Percentiles rank a stretch among this genome's conserved stretches.
These are phyloP conservation scores for Immersiporthe knoxdaviesiana DNA, from an alignment of 2,329 filamentous ascomycete species.

Conservation along the genomic window DNA sequence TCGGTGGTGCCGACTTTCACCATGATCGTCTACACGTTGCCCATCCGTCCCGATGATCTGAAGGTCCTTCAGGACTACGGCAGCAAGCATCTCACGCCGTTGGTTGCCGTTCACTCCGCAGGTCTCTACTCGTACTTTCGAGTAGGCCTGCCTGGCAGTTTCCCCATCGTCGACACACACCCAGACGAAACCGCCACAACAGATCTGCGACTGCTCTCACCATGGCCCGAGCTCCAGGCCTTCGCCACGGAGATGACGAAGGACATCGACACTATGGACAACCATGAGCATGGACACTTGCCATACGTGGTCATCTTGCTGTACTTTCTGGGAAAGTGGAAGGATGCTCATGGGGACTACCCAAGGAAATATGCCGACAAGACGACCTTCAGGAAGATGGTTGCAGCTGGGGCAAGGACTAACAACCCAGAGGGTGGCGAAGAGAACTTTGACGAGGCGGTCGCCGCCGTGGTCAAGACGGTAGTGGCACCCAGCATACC, in stretches of 20 bases:
- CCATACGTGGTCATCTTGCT: constrained; percentile 85
- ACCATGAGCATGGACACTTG: constrained; percentile 87
- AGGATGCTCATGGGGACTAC: constrained; percentile 66
- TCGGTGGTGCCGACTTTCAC: constrained; percentile 50
- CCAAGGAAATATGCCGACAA: constrained; percentile 85
- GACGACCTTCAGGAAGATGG: constrained; percentile 73
- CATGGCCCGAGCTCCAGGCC: constrained; percentile 79
- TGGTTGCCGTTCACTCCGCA: constrained; percentile 83
- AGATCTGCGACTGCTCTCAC: constrained; percentile 80
- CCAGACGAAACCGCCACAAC: constrained; percentile 83
- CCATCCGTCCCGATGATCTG: constrained; percentile 50
- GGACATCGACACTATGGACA: constrained; percentile 69
- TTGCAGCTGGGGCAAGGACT: constrained; percentile 69
- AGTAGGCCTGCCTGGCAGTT: constrained; percentile 75
- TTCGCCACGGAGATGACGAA: constrained; percentile 70
- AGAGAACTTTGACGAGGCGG: constrained; percentile 96
- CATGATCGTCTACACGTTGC: constrained; percentile 58
- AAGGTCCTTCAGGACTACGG: constrained; percentile 52
- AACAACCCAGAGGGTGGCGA: constrained; percentile 83
- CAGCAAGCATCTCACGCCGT: constrained; percentile 65
- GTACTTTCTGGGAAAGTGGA: constrained; percentile 83
- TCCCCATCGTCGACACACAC: constrained; percentile 94
- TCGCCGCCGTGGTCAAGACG: constrained; percentile 85
- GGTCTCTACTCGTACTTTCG: constrained; percentile 92
- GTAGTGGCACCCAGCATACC: constrained; percentile 71